These are phyloP conservation scores for Sugiyamaella floridensis DNA, from an alignment of 805 yeast species.

Conservation along the genomic window DNA sequence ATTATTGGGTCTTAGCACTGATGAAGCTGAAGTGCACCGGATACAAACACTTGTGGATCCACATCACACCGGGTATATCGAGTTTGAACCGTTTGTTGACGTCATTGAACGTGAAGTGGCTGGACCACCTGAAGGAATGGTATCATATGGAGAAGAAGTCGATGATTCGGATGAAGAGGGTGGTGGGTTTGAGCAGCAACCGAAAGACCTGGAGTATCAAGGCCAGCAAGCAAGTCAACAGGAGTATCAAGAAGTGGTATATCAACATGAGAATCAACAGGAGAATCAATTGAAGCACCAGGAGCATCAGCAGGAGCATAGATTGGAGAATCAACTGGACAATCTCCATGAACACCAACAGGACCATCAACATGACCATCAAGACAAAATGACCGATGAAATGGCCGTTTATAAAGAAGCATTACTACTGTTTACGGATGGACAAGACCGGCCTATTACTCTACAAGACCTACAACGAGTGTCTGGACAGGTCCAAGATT, in stretches of 20 bases:
- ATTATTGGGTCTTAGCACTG: slow-evolving; percentile 23
- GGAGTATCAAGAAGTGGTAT: background rate
- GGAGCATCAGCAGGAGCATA: no score
- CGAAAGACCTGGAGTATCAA: background rate
- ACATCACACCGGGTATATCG: slow-evolving; percentile 23
- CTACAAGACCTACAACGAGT: slow-evolving; percentile 22
- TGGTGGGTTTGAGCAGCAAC: background rate
- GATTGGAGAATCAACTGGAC: no score
- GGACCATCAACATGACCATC: background rate
- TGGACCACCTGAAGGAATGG: background rate
- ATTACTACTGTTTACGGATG: slow-evolving; percentile 14
- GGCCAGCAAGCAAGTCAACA: background rate
- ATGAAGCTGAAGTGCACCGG: slow-evolving; percentile 9
- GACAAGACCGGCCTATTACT: slow-evolving; percentile 22
- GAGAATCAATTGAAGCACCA: background rate
- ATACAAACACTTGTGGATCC: slow-evolving; percentile 20
- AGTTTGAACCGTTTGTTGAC: slow-evolving; percentile 18
- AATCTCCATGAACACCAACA: background rate
- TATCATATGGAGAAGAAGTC: background rate
- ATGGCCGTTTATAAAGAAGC: slow-evolving; percentile 9
- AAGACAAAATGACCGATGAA: slow-evolving; percentile 2
- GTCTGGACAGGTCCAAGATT: slow-evolving; percentile 21
- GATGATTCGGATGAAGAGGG: background rate
- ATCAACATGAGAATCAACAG: background rate
- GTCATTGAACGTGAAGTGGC: slow-evolving; percentile 3